A percentile compares a stretch with the other conserved stretches of the same genome.
Evolutionary conservation across 768 basidiomycete genomes (phyloP).

Genomic region (Vararia minispora): DNA sequence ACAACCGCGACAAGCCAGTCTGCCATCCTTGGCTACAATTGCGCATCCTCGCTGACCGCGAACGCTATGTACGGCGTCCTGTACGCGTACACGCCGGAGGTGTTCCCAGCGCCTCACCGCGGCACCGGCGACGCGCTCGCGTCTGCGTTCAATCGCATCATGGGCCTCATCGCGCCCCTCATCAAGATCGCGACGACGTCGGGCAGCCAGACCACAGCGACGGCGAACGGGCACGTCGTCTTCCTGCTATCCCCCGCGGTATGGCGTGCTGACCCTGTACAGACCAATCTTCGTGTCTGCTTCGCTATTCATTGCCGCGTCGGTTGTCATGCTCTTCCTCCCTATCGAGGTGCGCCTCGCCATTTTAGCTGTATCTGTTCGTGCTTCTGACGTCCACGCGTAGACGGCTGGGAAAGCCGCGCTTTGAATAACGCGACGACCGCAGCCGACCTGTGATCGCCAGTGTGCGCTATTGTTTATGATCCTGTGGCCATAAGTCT

Average conservation of each 20-base stretch:
- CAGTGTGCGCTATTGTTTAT: no score
- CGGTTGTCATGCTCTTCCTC: slow-evolving; percentile 28
- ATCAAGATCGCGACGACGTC: slow-evolving; percentile 32
- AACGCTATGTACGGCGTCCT: slow-evolving; percentile 34
- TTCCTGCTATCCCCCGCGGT: no score
- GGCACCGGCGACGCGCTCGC: slow-evolving; percentile 43
- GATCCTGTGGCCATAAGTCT: no score
- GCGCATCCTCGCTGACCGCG: slow-evolving; percentile 29
- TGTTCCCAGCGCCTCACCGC: slow-evolving; percentile 45
- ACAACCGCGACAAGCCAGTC: slow-evolving; percentile 32
- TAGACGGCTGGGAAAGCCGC: no score
- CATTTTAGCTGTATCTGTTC: no score
- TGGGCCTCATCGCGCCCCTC: slow-evolving; percentile 35
- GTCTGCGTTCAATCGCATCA: slow-evolving; percentile 36
- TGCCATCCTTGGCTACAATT: slow-evolving; percentile 34
- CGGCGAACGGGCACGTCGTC: background rate
- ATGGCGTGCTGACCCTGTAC: background rate
- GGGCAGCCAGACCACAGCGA: background rate
- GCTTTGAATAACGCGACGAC: no score
- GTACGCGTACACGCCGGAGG: slow-evolving; percentile 49
- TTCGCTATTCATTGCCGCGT: slow-evolving; percentile 31
- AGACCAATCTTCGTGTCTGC: slow-evolving; percentile 41
- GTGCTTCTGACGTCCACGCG: no score
- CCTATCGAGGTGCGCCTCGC: slow-evolving; percentile 37
- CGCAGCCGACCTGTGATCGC: no score